phyloP scores from a whole-genome alignment of 139 green algal genomes.

The Nannochloris sp. region DNA sequence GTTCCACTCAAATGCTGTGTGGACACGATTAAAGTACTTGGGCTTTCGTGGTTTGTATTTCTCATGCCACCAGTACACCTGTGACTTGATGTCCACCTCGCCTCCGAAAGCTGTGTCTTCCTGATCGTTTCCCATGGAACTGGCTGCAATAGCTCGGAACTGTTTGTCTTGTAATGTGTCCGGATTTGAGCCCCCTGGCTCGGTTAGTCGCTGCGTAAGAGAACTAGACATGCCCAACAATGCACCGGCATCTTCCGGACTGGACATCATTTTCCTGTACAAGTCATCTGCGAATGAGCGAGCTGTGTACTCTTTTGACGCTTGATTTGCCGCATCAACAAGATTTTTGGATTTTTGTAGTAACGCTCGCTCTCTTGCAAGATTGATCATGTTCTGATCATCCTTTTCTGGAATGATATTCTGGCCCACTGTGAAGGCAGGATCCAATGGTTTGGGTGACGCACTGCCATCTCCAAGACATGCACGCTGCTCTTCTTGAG shows the following conservation, averaged over 20 bases:
- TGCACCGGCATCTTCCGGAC: constrained; percentile 10
- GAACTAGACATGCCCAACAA: constrained; percentile 5
- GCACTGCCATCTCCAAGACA: not conserved
- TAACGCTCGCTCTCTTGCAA: constrained; percentile 51
- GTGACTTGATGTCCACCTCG: constrained; percentile 54
- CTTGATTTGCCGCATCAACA: constrained; percentile 19
- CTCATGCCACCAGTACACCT: constrained; percentile 97
- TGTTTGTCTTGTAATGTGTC: constrained; percentile 6
- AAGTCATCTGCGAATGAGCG: constrained; percentile 22
- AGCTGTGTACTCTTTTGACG: constrained; percentile 8
- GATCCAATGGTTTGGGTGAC: constrained; percentile 48
- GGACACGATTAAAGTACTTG: constrained; percentile 98
- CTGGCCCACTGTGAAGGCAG: constrained; percentile 28
- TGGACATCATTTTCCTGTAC: constrained; percentile 32
- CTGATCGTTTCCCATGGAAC: constrained; percentile 48
- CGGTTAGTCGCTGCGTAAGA: constrained; percentile 30
- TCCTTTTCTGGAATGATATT: constrained; percentile 70
- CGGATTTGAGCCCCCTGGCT: constrained; percentile 3
- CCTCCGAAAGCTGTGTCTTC: constrained; percentile 64
- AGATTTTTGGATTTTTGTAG: constrained; percentile 20
- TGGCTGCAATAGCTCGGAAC: constrained; percentile 25
- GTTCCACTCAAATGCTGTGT: constrained; percentile 98
- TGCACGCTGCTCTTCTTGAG: constrained; percentile 13
- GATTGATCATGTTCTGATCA: constrained; percentile 44
- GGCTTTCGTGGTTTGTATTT: constrained; percentile 94